Evolutionary conservation across 371 early-diverging fungal genomes (phyloP).

Genomic region (Rhizomucor miehei): DNA sequence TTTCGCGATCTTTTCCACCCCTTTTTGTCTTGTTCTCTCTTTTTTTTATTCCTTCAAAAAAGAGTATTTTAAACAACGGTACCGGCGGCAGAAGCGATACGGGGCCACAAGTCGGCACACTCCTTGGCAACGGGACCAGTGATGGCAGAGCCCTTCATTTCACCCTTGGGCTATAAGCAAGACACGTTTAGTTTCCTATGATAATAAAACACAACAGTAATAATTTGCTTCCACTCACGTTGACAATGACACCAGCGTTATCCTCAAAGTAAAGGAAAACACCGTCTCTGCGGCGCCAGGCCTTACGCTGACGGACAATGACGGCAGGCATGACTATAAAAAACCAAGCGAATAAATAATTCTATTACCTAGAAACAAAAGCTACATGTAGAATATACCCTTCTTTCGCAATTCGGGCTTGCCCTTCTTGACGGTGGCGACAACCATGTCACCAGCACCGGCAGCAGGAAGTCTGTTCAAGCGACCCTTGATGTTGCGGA

Average conservation of each 20-base stretch:
- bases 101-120: conserved; percentile 99
- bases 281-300: conserved; percentile 98
- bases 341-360: conserved; percentile 2
- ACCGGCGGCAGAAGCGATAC: conserved; percentile 98
- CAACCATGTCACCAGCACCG: conserved; percentile 99
- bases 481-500: conserved; percentile 95
- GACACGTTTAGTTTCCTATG: too few species aligned
- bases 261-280: conserved; percentile 96
- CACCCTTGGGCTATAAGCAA: conserved; percentile 92
- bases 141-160: conserved; percentile 99
- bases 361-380: not conserved
- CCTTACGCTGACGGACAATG: conserved; percentile 98
- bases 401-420: conserved; percentile 99
- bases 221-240: too few species aligned
- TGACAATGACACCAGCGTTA: conserved; percentile 48
- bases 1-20: not conserved
- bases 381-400: conserved; percentile 49
- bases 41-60: conserved; percentile 4
- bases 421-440: conserved; percentile 99
- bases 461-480: conserved; percentile 99
- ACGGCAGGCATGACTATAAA: conserved; percentile 94
- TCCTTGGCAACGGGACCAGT: conserved; percentile 99
- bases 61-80: conserved; percentile 67
- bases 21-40: not conserved
- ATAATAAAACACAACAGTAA: too few species aligned